These are phyloP conservation scores for Urochloa ruziziensis DNA, from an alignment of 176 grass and related monocot genomes.

Conservation along the genomic window DNA sequence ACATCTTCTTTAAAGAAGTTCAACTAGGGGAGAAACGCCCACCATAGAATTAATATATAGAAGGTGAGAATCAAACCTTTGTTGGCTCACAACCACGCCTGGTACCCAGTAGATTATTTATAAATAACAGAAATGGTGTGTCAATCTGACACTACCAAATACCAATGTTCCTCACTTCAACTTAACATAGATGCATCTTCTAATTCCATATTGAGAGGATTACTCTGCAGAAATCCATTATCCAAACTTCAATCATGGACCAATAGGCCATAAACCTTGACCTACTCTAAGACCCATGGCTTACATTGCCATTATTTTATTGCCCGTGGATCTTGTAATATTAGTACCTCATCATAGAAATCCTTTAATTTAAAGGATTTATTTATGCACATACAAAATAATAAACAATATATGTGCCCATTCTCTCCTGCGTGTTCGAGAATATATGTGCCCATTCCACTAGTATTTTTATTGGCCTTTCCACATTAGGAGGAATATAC, in stretches of 20 bases:
- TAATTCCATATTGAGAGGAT: conserved; percentile 6
- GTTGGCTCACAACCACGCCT: background rate
- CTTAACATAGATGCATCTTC: background rate
- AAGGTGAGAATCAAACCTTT: background rate
- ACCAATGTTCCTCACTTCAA: background rate
- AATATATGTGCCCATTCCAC: too few relatives aligned
- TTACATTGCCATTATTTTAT: background rate
- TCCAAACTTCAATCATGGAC: conserved; percentile 20
- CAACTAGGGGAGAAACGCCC: background rate
- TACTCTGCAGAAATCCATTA: background rate
- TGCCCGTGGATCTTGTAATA: background rate
- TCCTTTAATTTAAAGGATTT: background rate
- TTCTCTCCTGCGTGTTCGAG: too few relatives aligned
- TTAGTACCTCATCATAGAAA: background rate
- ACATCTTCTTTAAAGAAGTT: background rate
- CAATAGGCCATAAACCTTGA: background rate
- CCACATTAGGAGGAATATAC: background rate
- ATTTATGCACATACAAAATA: background rate
- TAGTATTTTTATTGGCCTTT: background rate
- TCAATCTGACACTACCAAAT: background rate
- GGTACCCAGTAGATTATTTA: too few relatives aligned
- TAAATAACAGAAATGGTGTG: background rate
- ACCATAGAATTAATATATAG: background rate
- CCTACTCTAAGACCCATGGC: background rate
- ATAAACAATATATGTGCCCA: background rate